Evolutionary conservation across 2,329 filamentous ascomycete species (phyloP).

Genomic region (Sporothrix brasiliensis): DNA sequence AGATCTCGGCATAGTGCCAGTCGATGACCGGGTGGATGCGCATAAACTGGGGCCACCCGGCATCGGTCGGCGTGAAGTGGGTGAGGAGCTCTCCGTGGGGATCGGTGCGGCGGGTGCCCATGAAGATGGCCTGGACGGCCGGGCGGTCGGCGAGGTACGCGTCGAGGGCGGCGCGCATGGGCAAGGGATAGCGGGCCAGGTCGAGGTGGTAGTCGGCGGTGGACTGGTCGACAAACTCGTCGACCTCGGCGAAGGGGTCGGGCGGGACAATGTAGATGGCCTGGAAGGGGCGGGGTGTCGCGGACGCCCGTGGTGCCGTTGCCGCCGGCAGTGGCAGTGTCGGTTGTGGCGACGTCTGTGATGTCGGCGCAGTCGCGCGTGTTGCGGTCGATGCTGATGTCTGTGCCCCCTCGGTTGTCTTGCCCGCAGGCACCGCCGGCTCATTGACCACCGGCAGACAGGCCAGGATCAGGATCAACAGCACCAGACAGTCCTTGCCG

Average conservation of each 20-base stretch:
- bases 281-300: slow-evolving; percentile 58
- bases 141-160: slow-evolving; percentile 70
- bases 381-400: slow-evolving; percentile 27
- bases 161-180: slow-evolving; percentile 81
- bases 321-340: slow-evolving; percentile 19
- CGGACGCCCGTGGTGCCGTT: slow-evolving; percentile 37
- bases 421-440: slow-evolving; percentile 34
- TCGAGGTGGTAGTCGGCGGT: slow-evolving; percentile 72
- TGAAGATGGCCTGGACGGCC: slow-evolving; percentile 75
- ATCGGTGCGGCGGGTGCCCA: slow-evolving; percentile 87
- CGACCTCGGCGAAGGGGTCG: slow-evolving; percentile 83
- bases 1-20: slow-evolving; percentile 95
- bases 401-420: slow-evolving; percentile 19
- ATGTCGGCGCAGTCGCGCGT: slow-evolving; percentile 30
- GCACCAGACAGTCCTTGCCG: slow-evolving; percentile 94
- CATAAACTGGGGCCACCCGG: slow-evolving; percentile 90
- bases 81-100: slow-evolving; percentile 80
- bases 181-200: slow-evolving; percentile 70
- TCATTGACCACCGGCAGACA: slow-evolving; percentile 48
- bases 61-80: slow-evolving; percentile 85
- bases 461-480: slow-evolving; percentile 83
- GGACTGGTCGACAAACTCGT: slow-evolving; percentile 75
- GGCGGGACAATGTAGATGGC: slow-evolving; percentile 86
- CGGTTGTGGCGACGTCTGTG: slow-evolving; percentile 12
- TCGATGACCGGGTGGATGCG: slow-evolving; percentile 94